Evolutionary conservation across 441 rosid genomes (phyloP).

Genomic region (Syzygium malaccense): DNA sequence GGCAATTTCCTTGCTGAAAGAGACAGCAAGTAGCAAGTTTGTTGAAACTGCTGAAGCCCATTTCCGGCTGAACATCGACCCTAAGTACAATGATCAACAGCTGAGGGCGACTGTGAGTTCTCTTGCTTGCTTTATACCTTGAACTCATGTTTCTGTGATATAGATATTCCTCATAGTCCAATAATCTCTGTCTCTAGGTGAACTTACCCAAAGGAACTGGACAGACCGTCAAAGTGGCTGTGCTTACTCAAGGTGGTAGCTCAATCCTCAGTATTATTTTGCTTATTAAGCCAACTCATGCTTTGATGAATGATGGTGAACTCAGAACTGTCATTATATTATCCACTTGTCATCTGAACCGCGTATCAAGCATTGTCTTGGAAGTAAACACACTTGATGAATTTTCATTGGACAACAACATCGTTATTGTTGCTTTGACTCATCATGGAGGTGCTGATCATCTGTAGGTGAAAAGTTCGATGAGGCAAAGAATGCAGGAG

Average conservation of each 20-base stretch:
- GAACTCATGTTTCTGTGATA: not conserved
- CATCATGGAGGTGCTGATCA: slow-evolving; percentile 1
- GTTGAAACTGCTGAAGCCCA: slow-evolving; percentile 96
- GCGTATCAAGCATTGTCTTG: not conserved
- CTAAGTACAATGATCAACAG: slow-evolving; percentile 97
- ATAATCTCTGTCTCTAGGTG: slow-evolving; percentile 39
- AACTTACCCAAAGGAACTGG: slow-evolving; percentile 98
- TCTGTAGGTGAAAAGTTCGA: slow-evolving; percentile 89
- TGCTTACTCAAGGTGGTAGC: slow-evolving; percentile 86
- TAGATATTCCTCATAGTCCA: not conserved
- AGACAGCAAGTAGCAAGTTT: slow-evolving; percentile 67
- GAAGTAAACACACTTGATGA: not conserved
- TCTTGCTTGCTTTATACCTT: not conserved
- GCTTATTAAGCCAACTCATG: not conserved
- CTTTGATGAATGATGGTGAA: not conserved
- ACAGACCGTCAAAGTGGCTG: slow-evolving; percentile 85
- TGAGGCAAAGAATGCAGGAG: slow-evolving; percentile 97
- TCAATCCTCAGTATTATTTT: not conserved
- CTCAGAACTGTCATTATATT: not conserved
- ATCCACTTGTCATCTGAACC: not conserved
- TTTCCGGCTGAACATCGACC: slow-evolving; percentile 96
- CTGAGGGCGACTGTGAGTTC: slow-evolving; percentile 82
- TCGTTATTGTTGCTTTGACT: not conserved
- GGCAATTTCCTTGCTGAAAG: slow-evolving; percentile 78
- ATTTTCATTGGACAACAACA: not conserved